phyloP scores from a whole-genome alignment of 2,329 filamentous ascomycete genomes.

The Bipolaris cookei region DNA sequence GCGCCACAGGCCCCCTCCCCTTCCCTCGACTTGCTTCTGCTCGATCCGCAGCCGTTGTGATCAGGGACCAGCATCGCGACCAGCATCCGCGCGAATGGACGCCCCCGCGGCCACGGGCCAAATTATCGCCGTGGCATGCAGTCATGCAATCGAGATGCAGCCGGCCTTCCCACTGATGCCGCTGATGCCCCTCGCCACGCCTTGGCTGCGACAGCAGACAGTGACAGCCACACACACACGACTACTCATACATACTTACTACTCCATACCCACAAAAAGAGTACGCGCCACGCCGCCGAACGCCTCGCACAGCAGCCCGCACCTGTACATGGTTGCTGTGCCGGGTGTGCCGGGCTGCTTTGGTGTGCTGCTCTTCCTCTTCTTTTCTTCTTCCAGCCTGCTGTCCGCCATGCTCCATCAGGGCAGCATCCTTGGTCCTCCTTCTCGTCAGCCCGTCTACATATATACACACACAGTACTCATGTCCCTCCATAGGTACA shows the following conservation, averaged over 20 bases:
- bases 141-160: slow-evolving; percentile 36
- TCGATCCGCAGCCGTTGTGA: slow-evolving; percentile 36
- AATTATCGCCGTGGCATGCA: slow-evolving; percentile 25
- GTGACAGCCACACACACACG: slow-evolving; percentile 4
- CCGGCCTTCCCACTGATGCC: slow-evolving; percentile 27
- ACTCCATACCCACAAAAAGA: slow-evolving; percentile 3
- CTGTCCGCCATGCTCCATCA: too few relatives aligned
- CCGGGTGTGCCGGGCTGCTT: too few relatives aligned
- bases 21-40: slow-evolving; percentile 4
- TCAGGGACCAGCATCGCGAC: slow-evolving; percentile 30
- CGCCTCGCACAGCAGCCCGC: slow-evolving; percentile 3
- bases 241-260: slow-evolving; percentile 3
- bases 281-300: slow-evolving; percentile 17
- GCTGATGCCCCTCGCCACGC: slow-evolving; percentile 21
- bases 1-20: slow-evolving; percentile 7
- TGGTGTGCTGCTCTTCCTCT: too few relatives aligned
- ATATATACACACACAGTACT: too few relatives aligned
- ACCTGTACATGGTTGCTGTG: too few relatives aligned
- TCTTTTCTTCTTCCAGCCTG: too few relatives aligned
- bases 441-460: background rate
- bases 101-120: slow-evolving; percentile 24
- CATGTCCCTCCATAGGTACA: too few relatives aligned
- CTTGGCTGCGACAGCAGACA: slow-evolving; percentile 19
- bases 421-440: too few relatives aligned
- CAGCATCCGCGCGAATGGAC: slow-evolving; percentile 29